These are phyloP conservation scores for Phaeosphaeriaceae sp. DNA, from an alignment of 2,329 filamentous ascomycete genomes.

Conservation along the genomic window DNA sequence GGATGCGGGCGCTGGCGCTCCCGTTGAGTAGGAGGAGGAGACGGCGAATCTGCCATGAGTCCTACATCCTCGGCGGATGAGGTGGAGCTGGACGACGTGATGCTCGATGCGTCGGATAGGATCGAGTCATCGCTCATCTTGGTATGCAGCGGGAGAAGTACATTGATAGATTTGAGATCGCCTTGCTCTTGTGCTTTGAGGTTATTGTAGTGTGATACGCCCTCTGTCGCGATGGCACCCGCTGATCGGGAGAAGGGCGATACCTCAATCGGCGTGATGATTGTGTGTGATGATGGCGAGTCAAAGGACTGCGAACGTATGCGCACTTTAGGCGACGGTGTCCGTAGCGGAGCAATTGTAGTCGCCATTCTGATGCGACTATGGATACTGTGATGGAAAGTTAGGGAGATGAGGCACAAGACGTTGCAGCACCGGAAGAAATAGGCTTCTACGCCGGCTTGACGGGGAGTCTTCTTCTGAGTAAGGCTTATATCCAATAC, in stretches of 20 bases:
- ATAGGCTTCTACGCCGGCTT: constrained; percentile 17
- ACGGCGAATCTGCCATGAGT: constrained; percentile 9
- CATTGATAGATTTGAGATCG: constrained; percentile 11
- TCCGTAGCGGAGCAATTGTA: constrained; percentile 34
- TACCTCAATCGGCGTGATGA: constrained; percentile 39
- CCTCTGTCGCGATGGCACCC: constrained; percentile 27
- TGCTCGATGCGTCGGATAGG: constrained; percentile 29
- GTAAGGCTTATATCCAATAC: constrained; percentile 26
- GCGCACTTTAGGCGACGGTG: constrained; percentile 44
- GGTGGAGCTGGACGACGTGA: constrained; percentile 27
- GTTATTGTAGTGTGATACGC: constrained; percentile 30
- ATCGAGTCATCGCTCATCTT: constrained; percentile 42
- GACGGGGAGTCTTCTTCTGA: constrained; percentile 4
- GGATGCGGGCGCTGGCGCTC: constrained; percentile 19
- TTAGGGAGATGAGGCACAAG: neutral
- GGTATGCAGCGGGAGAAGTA: constrained; percentile 35
- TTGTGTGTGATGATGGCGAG: constrained; percentile 40
- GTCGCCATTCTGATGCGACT: constrained; percentile 25
- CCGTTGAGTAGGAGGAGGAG: constrained; percentile 1
- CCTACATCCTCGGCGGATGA: constrained; percentile 30
- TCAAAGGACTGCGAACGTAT: constrained; percentile 47
- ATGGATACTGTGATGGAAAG: neutral
- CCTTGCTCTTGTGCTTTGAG: constrained; percentile 22
- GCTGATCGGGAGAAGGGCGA: constrained; percentile 47
- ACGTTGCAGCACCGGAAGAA: neutral